Evolutionary conservation across 2,329 filamentous ascomycete species (phyloP), one percentile per base, ranked within the genome.

Genomic region (Calycina marina): DNA sequence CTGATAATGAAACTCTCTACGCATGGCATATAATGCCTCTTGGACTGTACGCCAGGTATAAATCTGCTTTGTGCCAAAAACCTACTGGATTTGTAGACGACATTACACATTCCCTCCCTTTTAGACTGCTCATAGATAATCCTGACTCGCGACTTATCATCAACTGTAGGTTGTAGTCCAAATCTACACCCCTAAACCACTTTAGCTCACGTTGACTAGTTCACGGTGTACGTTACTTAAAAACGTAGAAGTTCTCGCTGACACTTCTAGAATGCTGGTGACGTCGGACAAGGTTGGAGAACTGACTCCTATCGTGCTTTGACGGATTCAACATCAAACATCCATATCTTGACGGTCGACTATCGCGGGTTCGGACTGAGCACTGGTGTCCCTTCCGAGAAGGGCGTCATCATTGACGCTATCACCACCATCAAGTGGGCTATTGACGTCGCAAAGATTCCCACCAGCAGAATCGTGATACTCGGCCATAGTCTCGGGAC

Each of bases 21-120:
- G 81, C 80, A 15, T 96, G 88, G 88, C 88, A 94, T 50, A 67
- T 96, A 34, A 60, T 94, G 30, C 88, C 88, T 0, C 57, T 92
- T 5, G 72, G 77, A 31, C 60, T 83, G 0, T 93, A 92, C 52
- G 62, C 72, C 5, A 64, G 77, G 42, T 68, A 93, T 45, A 79
- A 92, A 47, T 57, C 63, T 14, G 58, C 60, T 10, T 59, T 92
- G 9, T 58, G 68, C 24, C 53, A 57, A 4, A 65, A 72, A 42
- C 61, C 49, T 27, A 47, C 48, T 4, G 51, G 50, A 3, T 44
- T 40, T 24, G 44, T 58, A 13, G 30, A 57, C 2, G 63, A 79
- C 40, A 62, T 81, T 34, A 67, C 64, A 3, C 48, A 60, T 10
- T 67, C 67, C 0, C 57, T 67, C 20, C 69, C 68, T 2, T 80